phyloP scores from a whole-genome alignment of 768 basidiomycete species.

The Tricholoma sp. region DNA sequence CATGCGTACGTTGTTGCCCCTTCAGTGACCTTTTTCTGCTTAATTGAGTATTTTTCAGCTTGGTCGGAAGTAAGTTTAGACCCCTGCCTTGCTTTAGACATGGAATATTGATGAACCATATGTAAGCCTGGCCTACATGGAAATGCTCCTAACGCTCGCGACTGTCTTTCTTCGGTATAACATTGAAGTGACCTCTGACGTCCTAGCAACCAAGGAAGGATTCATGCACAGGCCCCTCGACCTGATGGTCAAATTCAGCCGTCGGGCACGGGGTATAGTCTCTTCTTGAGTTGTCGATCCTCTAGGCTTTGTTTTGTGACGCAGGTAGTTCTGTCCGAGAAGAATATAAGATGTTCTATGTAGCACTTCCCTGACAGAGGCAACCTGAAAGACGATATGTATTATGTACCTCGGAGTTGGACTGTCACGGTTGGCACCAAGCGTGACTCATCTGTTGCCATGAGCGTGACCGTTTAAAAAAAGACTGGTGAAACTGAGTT shows the following conservation, averaged over 20 bases:
- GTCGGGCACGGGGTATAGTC: not conserved
- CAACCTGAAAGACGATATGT: too few relatives aligned
- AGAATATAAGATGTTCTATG: not conserved
- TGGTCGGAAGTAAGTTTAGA: conserved; percentile 17
- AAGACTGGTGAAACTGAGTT: too few relatives aligned
- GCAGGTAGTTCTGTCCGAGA: not conserved
- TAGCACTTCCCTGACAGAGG: too few relatives aligned
- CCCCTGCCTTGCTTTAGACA: not conserved
- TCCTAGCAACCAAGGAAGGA: conserved; percentile 20
- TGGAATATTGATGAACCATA: conserved; percentile 3
- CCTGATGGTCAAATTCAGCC: conserved; percentile 14
- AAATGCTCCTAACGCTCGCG: conserved; percentile 21
- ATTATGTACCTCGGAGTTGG: too few relatives aligned
- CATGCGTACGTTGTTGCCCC: conserved; percentile 20
- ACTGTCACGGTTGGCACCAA: too few relatives aligned
- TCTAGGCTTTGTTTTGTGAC: not conserved
- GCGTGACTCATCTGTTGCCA: too few relatives aligned
- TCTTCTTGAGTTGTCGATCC: not conserved
- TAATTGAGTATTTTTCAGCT: conserved; percentile 11
- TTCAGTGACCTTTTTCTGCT: not conserved
- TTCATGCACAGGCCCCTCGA: conserved; percentile 25
- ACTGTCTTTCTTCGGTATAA: conserved; percentile 21
- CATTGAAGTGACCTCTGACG: conserved; percentile 13
- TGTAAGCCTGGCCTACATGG: conserved; percentile 22
- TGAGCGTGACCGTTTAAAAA: not conserved